Conservation (phyloP, 495 filamentous ascomycete genomes). For the Talaromyces thailandensis region DNA sequence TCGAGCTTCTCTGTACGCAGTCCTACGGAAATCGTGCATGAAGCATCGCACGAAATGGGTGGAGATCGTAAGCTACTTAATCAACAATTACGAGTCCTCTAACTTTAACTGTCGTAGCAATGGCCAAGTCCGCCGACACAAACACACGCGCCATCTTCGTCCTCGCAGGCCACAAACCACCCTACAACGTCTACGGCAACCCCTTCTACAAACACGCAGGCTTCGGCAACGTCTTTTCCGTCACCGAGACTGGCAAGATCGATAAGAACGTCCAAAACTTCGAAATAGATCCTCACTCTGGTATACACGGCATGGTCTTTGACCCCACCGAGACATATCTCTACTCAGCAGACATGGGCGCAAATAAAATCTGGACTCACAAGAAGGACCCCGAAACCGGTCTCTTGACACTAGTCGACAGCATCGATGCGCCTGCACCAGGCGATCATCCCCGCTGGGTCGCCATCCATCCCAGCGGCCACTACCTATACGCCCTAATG, state of each 20-base stretch:
- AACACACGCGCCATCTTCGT: slow-evolving; percentile 83
- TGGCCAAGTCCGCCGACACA: slow-evolving; percentile 56
- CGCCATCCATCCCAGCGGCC: slow-evolving; percentile 64
- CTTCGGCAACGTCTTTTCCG: slow-evolving; percentile 69
- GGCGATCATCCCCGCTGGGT: slow-evolving; percentile 80
- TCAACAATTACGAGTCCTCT: no score
- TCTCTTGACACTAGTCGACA: slow-evolving; percentile 55
- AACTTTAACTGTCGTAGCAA: slow-evolving; percentile 31
- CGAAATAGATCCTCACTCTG: slow-evolving; percentile 61
- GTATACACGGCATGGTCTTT: slow-evolving; percentile 85
- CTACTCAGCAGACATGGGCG: slow-evolving; percentile 76
- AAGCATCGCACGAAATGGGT: slow-evolving; percentile 61
- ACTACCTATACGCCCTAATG: slow-evolving; percentile 78
- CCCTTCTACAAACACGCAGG: slow-evolving; percentile 81
- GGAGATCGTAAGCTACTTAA: slow-evolving; percentile 42
- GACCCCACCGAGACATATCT: slow-evolving; percentile 76
- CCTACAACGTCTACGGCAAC: slow-evolving; percentile 75
- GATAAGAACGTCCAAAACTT: slow-evolving; percentile 69
- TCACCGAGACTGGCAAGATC: slow-evolving; percentile 51
- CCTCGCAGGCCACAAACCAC: slow-evolving; percentile 64
- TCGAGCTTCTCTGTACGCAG: slow-evolving; percentile 67
- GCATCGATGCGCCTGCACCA: slow-evolving; percentile 57
- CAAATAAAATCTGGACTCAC: slow-evolving; percentile 83
- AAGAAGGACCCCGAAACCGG: slow-evolving; percentile 56
- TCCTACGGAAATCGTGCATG: slow-evolving; percentile 69